Evolutionary conservation across 1,139 yeast genomes (phyloP), one percentile per base, ranked within the genome.

Genomic region (Pichia cactophila): DNA sequence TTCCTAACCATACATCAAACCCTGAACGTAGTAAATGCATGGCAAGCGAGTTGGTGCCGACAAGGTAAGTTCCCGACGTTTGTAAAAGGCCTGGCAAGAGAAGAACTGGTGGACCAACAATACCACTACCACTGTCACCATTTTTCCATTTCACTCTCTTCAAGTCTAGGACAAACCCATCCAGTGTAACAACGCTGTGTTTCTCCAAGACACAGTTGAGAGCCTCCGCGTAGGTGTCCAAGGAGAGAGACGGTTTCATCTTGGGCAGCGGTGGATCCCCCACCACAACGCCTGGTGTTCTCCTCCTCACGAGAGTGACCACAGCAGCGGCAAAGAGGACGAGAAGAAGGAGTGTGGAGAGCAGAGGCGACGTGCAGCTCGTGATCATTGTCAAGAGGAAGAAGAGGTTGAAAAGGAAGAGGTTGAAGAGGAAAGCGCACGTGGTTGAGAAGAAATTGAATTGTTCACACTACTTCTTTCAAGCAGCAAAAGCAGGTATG

Each of bases 1-100:
- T 89, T 1, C 97, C 97, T 49, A 92, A 66, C 97, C 97, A 92
- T 1, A 92, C 92, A 58, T 92, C 97, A 62, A 75, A 88, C 0
- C 96, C 96, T 29, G 56, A 54, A 16, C 37, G 23, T 41, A 73
- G 66, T 31, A 90, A 69, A 57, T 71, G 75, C 56, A 80, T 81
- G 0, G 94, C 94, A 47, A 92, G 63, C 7, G 95, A 85, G 51
- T 86, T 78, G 49, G 72, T 71, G 0, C 97, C 97, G 0, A 95
- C 82, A 35, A 92, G 74, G 64, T 75, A 92, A 0, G 96, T 85
- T 0, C 92, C 97, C 0, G 94, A 81, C 31, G 95, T 83, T 59
- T 89, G 95, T 56, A 92, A 69, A 20, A 92, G 72, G 0, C 98
- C 98, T 60, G 92, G 98, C 28, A 90, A 72, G 55, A 87, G 67